phyloP scores from a whole-genome alignment of 176 grass and related monocot species.

The Eleusine coracana region DNA sequence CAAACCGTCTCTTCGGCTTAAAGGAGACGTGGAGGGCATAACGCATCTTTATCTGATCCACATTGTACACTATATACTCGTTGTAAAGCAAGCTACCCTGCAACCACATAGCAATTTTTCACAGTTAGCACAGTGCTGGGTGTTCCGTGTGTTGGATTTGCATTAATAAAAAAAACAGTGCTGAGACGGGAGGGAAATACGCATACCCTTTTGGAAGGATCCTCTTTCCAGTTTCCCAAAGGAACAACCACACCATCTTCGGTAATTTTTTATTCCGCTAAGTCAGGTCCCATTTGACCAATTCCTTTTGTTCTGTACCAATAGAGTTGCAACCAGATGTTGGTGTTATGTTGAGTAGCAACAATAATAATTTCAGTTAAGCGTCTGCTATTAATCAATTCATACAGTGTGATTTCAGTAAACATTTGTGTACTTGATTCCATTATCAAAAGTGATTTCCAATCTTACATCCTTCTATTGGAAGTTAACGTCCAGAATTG shows the following conservation, averaged over 20 bases:
- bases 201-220: slow-evolving; percentile 54
- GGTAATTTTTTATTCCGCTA: slow-evolving; percentile 51
- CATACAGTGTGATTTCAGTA: neutral
- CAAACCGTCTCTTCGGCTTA: slow-evolving; percentile 52
- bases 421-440: neutral
- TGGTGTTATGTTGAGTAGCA: neutral
- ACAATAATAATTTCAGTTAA: no score
- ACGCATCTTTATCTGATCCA: slow-evolving; percentile 91
- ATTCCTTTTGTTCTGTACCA: slow-evolving; percentile 85
- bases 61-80: slow-evolving; percentile 89
- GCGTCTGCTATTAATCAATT: neutral
- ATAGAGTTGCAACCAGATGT: slow-evolving; percentile 33
- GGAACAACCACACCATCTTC: slow-evolving; percentile 73
- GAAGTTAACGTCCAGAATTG: neutral
- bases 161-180: neutral
- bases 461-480: neutral
- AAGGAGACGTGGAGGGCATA: slow-evolving; percentile 80
- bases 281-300: slow-evolving; percentile 60
- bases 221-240: slow-evolving; percentile 69
- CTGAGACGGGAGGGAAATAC: neutral
- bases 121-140: neutral
- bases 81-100: slow-evolving; percentile 94
- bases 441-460: neutral
- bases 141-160: neutral
- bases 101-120: slow-evolving; percentile 29